Conservation (phyloP, 2,329 filamentous ascomycete genomes). For the Nigrospora osmanthi region DNA sequence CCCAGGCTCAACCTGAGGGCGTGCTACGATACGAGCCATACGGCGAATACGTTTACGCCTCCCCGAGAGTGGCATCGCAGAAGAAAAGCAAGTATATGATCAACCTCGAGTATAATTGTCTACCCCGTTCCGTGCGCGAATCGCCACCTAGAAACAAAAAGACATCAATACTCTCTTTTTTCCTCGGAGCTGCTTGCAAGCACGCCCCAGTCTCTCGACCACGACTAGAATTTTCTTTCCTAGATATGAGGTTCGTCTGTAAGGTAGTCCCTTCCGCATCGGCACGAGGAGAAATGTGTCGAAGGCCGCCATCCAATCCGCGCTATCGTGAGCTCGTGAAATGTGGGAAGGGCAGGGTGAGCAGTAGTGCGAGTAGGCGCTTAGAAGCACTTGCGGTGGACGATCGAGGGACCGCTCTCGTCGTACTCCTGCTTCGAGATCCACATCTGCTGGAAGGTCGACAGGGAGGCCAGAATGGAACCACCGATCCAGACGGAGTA, state of each 20-base stretch:
- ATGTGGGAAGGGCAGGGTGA: conserved; percentile 32
- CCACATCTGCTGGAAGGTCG: conserved; percentile 99
- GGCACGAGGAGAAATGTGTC: conserved; percentile 30
- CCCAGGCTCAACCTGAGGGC: too few species aligned
- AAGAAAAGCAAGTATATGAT: conserved; percentile 48
- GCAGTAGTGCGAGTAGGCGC: conserved; percentile 18
- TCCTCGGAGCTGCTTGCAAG: conserved; percentile 34
- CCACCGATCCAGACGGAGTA: conserved; percentile 99
- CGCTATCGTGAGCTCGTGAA: conserved; percentile 29
- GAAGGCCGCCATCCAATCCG: conserved; percentile 33
- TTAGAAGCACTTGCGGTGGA: conserved; percentile 99
- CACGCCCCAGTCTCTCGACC: conserved; percentile 40
- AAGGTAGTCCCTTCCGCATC: conserved; percentile 35
- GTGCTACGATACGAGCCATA: too few species aligned
- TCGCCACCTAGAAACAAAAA: conserved; percentile 42
- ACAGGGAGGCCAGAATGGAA: conserved; percentile 98
- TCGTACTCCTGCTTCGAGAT: conserved; percentile 99
- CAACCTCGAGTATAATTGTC: conserved; percentile 45
- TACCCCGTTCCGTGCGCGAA: conserved; percentile 39
- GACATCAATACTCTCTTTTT: conserved; percentile 36
- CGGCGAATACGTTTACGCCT: conserved; percentile 18
- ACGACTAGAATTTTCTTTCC: conserved; percentile 46
- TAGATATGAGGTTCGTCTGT: conserved; percentile 45
- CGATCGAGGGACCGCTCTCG: conserved; percentile 98
- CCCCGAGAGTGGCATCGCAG: conserved; percentile 19